Conservation (phyloP, 257 asterid species). For the Nyctanthes arbortristis region DNA sequence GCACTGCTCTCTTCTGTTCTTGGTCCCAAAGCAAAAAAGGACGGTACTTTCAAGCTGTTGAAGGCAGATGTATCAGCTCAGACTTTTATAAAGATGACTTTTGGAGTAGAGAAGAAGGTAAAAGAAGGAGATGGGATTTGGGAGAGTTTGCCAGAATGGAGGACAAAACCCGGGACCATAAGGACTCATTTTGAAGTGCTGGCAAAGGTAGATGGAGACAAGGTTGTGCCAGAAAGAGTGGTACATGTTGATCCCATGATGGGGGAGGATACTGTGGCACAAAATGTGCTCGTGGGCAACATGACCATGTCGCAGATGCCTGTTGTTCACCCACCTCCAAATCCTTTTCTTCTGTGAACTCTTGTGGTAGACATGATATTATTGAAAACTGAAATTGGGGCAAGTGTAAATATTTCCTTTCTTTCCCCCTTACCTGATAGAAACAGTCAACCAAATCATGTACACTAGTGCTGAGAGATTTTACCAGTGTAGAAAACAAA, state of each 20-base stretch:
- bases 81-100: constrained; percentile 81
- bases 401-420: constrained; percentile 31
- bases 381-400: constrained; percentile 21
- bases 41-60: constrained; percentile 80
- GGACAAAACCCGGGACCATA: constrained; percentile 62
- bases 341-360: constrained; percentile 66
- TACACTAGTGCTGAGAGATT: too few species aligned
- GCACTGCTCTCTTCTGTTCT: constrained; percentile 65
- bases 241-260: constrained; percentile 67
- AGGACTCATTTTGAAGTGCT: constrained; percentile 90
- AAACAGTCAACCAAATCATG: background rate
- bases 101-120: constrained; percentile 71
- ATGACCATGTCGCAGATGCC: constrained; percentile 61
- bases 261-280: constrained; percentile 59
- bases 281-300: constrained; percentile 56
- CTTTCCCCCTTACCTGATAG: background rate
- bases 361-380: background rate
- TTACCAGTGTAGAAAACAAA: constrained; percentile 3
- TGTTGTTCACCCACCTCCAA: constrained; percentile 57
- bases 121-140: constrained; percentile 46
- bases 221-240: constrained; percentile 79
- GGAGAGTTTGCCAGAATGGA: constrained; percentile 75
- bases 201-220: constrained; percentile 84
- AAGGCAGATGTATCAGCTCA: constrained; percentile 90
- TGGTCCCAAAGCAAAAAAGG: constrained; percentile 61